These are phyloP conservation scores for Acidiella bohemica DNA, from an alignment of 495 filamentous ascomycete species.

Conservation along the genomic window DNA sequence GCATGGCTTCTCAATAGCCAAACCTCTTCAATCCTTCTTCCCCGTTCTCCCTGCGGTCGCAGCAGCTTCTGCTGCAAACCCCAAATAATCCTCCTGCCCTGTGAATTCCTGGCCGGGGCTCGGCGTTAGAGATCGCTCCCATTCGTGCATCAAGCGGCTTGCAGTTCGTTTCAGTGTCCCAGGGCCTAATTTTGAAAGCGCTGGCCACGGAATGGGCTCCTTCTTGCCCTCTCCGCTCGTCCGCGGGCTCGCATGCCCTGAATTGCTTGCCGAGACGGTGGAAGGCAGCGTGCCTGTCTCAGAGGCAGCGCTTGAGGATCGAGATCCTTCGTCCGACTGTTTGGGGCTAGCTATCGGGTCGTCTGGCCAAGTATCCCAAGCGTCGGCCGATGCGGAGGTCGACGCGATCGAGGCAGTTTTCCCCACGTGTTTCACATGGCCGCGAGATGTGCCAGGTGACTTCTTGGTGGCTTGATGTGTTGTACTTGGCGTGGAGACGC, in stretches of 20 bases:
- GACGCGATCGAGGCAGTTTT: slow-evolving; percentile 7
- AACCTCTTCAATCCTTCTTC: too few relatives aligned
- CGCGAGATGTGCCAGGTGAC: slow-evolving; percentile 9
- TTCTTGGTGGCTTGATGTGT: slow-evolving; percentile 9
- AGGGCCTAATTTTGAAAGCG: slow-evolving; percentile 49
- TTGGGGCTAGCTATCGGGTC: neutral
- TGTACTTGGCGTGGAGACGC: slow-evolving; percentile 10
- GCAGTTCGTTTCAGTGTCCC: slow-evolving; percentile 57
- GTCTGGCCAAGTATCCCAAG: slow-evolving; percentile 28
- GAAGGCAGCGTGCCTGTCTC: slow-evolving; percentile 15
- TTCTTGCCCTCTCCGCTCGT: slow-evolving; percentile 26
- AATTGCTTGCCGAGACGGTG: slow-evolving; percentile 18
- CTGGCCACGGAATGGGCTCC: slow-evolving; percentile 56
- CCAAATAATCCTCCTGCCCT: slow-evolving; percentile 12
- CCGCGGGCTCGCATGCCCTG: slow-evolving; percentile 20
- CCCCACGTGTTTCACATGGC: slow-evolving; percentile 10
- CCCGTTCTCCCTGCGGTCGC: too few relatives aligned
- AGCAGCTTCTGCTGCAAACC: slow-evolving; percentile 2
- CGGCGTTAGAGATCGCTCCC: slow-evolving; percentile 44
- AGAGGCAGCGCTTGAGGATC: slow-evolving; percentile 16
- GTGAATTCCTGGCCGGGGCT: slow-evolving; percentile 10
- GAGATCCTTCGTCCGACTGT: neutral
- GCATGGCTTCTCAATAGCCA: too few relatives aligned
- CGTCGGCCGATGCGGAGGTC: slow-evolving; percentile 7
- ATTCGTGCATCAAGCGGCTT: slow-evolving; percentile 61